phyloP scores from a whole-genome alignment of 768 basidiomycete species.

The Boletales sp. region DNA sequence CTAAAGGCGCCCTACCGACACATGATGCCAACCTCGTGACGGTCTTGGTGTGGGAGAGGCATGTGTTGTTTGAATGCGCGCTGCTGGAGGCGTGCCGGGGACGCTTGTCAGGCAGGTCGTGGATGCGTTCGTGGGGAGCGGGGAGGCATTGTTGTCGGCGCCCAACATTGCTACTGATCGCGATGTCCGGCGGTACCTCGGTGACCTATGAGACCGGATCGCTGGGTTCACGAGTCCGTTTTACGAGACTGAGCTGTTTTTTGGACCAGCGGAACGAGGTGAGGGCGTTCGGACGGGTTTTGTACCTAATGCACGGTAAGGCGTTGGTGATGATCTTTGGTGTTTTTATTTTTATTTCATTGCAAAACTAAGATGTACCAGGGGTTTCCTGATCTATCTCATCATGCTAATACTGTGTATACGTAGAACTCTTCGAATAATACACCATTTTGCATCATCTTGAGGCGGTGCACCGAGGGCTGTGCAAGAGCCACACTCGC shows the following conservation, averaged over 20 bases:
- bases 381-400: too few species aligned
- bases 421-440: too few species aligned
- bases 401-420: too few species aligned
- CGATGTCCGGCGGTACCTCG: constrained; percentile 39
- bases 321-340: neutral
- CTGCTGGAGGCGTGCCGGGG: constrained; percentile 18
- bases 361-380: too few species aligned
- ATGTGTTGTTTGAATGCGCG: constrained; percentile 49
- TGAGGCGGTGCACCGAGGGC: too few species aligned
- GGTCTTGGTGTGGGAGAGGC: constrained; percentile 44
- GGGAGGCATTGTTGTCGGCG: constrained; percentile 16
- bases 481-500: too few species aligned
- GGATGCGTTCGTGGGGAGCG: constrained; percentile 25
- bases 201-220: constrained; percentile 53
- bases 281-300: constrained; percentile 60
- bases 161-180: constrained; percentile 11
- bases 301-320: constrained; percentile 26
- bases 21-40: constrained; percentile 46
- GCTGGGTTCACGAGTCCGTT: constrained; percentile 58
- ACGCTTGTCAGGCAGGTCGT: constrained; percentile 25
- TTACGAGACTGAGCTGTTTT: constrained; percentile 60
- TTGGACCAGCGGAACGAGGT: constrained; percentile 57
- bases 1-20: constrained; percentile 39
- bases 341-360: too few species aligned
- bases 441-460: too few species aligned